These are phyloP conservation scores for Candida pseudoviswanathii DNA, from an alignment of 1,139 yeast genomes.

Conservation along the genomic window DNA sequence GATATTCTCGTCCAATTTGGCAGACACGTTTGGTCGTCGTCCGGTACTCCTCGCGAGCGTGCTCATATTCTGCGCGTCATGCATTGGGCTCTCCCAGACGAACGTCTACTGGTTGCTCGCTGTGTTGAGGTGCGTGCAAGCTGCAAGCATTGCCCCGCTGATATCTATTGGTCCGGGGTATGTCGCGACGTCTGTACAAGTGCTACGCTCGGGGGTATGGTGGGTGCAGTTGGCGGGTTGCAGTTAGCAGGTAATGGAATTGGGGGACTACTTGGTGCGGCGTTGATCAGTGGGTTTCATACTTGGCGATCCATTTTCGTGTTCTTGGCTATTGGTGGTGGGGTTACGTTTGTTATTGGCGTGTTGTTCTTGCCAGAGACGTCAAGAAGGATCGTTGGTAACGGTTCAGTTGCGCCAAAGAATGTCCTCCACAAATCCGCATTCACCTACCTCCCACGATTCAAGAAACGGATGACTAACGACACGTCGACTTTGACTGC, in stretches of 20 bases:
- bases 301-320: conserved; percentile 43
- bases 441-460: conserved; percentile 26
- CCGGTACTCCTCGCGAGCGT: conserved; percentile 35
- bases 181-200: conserved; percentile 43
- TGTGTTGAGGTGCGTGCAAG: conserved; percentile 41
- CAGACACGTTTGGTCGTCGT: conserved; percentile 39
- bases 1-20: conserved; percentile 33
- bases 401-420: conserved; percentile 36
- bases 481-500: conserved; percentile 28
- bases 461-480: conserved; percentile 27
- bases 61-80: conserved; percentile 31
- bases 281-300: conserved; percentile 28
- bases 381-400: conserved; percentile 37
- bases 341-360: conserved; percentile 28
- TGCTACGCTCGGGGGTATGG: conserved; percentile 42
- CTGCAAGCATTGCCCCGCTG: conserved; percentile 44
- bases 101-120: conserved; percentile 39
- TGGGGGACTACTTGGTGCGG: conserved; percentile 43
- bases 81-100: conserved; percentile 38
- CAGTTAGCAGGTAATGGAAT: conserved; percentile 42
- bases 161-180: conserved; percentile 43
- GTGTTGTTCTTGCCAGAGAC: conserved; percentile 38
- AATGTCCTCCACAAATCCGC: conserved; percentile 24
- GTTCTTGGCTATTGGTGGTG: conserved; percentile 42
- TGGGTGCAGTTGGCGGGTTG: conserved; percentile 38